Evolutionary conservation across 2,329 filamentous ascomycete species (phyloP).

Genomic region (Curvularia verruculosa): DNA sequence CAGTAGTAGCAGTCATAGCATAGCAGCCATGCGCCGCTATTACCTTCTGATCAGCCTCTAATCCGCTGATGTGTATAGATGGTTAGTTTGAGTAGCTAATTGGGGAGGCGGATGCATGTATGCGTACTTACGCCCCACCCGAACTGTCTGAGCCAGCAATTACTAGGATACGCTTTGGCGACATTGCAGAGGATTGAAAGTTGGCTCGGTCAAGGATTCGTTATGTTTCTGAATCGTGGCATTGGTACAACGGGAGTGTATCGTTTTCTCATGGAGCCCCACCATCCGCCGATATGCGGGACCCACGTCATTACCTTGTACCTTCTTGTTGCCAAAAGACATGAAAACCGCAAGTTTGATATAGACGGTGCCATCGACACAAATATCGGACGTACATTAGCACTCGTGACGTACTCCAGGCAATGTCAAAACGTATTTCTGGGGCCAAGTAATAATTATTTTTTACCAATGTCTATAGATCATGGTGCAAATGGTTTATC

Average conservation of each 20-base stretch:
- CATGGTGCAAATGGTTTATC: not conserved
- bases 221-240: constrained; percentile 6
- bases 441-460: not conserved
- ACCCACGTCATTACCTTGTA: constrained; percentile 29
- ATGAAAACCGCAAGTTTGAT: not conserved
- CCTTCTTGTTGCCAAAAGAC: constrained; percentile 4
- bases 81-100: constrained; percentile 26
- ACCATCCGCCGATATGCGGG: constrained; percentile 34
- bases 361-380: not conserved
- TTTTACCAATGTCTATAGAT: not conserved
- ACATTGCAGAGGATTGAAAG: constrained; percentile 26
- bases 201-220: not conserved
- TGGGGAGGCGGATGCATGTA: constrained; percentile 19
- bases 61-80: constrained; percentile 64
- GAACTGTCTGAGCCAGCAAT: constrained; percentile 91
- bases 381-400: not conserved
- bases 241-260: not conserved
- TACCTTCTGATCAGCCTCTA: constrained; percentile 96
- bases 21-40: constrained; percentile 92
- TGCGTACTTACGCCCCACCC: constrained; percentile 79
- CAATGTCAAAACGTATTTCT: not conserved
- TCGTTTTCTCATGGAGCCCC: constrained; percentile 26
- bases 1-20: constrained; percentile 94
- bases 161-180: constrained; percentile 67
- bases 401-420: not conserved